Conservation (phyloP, 768 basidiomycete genomes). For the Rhizopogon sp. region DNA sequence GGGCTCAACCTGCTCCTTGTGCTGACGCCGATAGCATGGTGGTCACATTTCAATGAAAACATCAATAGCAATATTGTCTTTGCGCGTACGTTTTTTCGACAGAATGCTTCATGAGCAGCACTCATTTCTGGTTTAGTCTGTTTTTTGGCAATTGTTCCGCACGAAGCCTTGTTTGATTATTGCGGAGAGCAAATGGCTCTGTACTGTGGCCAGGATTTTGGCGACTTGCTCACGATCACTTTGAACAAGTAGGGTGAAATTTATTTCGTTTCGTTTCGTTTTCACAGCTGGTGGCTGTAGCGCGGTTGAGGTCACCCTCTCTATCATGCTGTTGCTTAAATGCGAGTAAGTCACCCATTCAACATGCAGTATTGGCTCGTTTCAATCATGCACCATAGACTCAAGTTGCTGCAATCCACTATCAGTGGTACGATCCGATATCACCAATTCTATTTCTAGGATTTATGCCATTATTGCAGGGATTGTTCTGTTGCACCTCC, state of each 20-base stretch:
- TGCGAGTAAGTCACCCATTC: conserved; percentile 53
- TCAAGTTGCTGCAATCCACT: conserved; percentile 63
- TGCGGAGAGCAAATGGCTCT: conserved; percentile 49
- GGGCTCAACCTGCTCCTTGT: conserved; percentile 57
- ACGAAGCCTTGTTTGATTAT: conserved; percentile 64
- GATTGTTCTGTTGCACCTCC: conserved; percentile 67
- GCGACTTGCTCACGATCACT: conserved; percentile 62
- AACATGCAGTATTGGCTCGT: not conserved
- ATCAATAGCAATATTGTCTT: conserved; percentile 32
- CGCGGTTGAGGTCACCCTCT: conserved; percentile 66
- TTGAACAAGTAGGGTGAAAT: conserved; percentile 51
- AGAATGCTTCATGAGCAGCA: not conserved
- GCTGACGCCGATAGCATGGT: conserved; percentile 59
- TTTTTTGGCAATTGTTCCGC: conserved; percentile 61
- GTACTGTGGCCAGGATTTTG: conserved; percentile 50
- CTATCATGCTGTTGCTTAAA: conserved; percentile 61
- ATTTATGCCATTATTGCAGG: conserved; percentile 29
- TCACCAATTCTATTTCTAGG: not conserved
- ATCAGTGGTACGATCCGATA: conserved; percentile 44
- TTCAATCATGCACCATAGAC: conserved; percentile 27
- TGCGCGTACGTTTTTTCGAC: conserved; percentile 31
- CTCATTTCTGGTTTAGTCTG: conserved; percentile 36
- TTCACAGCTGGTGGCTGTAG: conserved; percentile 26
- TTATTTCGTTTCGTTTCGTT: not conserved
- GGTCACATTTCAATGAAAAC: conserved; percentile 39